These are phyloP conservation scores for Rutstroemia sp. DNA, from an alignment of 2,329 filamentous ascomycete genomes.

Conservation along the genomic window DNA sequence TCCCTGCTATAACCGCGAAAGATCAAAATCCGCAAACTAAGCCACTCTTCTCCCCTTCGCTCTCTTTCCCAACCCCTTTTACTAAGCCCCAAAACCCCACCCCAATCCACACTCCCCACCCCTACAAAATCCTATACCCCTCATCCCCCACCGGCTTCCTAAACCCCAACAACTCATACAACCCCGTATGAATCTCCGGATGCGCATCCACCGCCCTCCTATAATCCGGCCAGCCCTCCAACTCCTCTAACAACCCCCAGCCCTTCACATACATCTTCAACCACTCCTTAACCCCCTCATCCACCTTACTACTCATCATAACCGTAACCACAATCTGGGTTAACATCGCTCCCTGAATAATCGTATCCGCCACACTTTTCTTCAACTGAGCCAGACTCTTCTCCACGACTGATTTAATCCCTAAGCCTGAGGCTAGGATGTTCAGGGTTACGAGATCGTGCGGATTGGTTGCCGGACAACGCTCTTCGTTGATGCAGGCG, in stretches of 20 bases:
- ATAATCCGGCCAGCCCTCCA: background rate
- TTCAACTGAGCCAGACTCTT: constrained; percentile 15
- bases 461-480: constrained; percentile 9
- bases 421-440: constrained; percentile 17
- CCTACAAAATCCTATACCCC: constrained; percentile 12
- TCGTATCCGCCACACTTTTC: constrained; percentile 5
- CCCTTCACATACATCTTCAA: constrained; percentile 13
- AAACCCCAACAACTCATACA: constrained; percentile 13
- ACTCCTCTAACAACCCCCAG: background rate
- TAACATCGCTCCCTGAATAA: constrained; percentile 2
- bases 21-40: background rate
- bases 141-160: constrained; percentile 8
- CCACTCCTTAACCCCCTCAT: constrained; percentile 20
- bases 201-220: constrained; percentile 4
- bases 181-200: constrained; percentile 10
- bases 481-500: constrained; percentile 23
- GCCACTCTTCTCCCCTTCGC: background rate
- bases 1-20: background rate
- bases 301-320: constrained; percentile 17
- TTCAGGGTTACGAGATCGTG: constrained; percentile 23
- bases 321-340: constrained; percentile 14
- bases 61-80: too few relatives aligned
- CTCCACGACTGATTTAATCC: constrained; percentile 17
- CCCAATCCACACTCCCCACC: background rate
- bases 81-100: background rate